phyloP scores from a whole-genome alignment of 176 grass and related monocot species.

The Phragmites australis region DNA sequence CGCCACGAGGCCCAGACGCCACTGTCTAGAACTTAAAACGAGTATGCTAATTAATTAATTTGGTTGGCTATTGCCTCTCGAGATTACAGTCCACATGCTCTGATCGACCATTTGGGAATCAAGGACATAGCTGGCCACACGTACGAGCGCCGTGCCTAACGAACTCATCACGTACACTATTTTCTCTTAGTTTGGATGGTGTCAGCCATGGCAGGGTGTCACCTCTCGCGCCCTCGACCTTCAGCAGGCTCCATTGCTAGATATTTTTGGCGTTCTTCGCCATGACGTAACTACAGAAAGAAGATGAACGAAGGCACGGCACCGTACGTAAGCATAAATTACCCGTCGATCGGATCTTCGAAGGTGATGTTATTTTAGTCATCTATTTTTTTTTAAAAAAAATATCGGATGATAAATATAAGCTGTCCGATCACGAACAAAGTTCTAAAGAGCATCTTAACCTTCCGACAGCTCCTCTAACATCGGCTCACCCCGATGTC shows the following conservation, averaged over 20 bases:
- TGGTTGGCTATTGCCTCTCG: no score
- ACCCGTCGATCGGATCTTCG: neutral
- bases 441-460: no score
- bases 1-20: neutral
- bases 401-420: no score
- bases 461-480: no score
- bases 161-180: neutral
- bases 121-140: no score
- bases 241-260: neutral
- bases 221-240: neutral
- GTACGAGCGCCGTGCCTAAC: neutral
- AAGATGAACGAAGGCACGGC: neutral
- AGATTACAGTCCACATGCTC: neutral
- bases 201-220: neutral
- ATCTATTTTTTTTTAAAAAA: no score
- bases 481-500: no score
- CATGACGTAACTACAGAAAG: neutral
- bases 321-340: neutral
- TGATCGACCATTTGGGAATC: no score
- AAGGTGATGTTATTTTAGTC: no score
- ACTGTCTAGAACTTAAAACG: no score
- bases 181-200: neutral
- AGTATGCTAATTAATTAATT: no score
- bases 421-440: no score
- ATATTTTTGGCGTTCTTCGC: neutral